Evolutionary conservation across 106 monocot species (phyloP).

Genomic region (Chionographis japonica): DNA sequence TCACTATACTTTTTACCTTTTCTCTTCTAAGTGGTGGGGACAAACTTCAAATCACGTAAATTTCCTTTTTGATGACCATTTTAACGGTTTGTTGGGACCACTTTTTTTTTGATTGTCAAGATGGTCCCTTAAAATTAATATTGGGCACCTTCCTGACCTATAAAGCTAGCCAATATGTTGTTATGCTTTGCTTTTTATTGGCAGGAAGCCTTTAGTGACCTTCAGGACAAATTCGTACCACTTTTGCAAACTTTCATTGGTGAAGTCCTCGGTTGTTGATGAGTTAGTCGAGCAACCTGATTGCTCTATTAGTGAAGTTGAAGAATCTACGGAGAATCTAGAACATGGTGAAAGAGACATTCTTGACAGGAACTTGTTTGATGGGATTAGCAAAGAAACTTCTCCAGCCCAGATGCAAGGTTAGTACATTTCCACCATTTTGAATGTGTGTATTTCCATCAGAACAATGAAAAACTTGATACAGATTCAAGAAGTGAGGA

Average conservation of each 20-base stretch:
- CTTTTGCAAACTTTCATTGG: slow-evolving; percentile 92
- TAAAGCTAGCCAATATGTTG: not conserved
- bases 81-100: too few relatives aligned
- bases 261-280: slow-evolving; percentile 24
- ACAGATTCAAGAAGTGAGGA: too few relatives aligned
- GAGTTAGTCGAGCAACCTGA: not conserved
- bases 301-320: not conserved
- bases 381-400: not conserved
- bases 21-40: too few relatives aligned
- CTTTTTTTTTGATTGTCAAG: not conserved
- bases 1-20: too few relatives aligned
- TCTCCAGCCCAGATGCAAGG: slow-evolving; percentile 14
- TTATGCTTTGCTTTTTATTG: slow-evolving; percentile 13
- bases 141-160: not conserved
- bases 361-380: not conserved
- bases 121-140: too few relatives aligned
- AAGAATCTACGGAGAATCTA: slow-evolving; percentile 6
- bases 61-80: too few relatives aligned
- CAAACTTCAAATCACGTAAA: too few relatives aligned
- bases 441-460: not conserved
- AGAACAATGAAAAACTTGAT: too few relatives aligned
- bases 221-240: slow-evolving; percentile 70
- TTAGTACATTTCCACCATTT: slow-evolving; percentile 16
- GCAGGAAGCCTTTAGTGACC: slow-evolving; percentile 67
- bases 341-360: not conserved